phyloP scores from a whole-genome alignment of 106 monocot genomes.

The Platanthera guangdongensis region DNA sequence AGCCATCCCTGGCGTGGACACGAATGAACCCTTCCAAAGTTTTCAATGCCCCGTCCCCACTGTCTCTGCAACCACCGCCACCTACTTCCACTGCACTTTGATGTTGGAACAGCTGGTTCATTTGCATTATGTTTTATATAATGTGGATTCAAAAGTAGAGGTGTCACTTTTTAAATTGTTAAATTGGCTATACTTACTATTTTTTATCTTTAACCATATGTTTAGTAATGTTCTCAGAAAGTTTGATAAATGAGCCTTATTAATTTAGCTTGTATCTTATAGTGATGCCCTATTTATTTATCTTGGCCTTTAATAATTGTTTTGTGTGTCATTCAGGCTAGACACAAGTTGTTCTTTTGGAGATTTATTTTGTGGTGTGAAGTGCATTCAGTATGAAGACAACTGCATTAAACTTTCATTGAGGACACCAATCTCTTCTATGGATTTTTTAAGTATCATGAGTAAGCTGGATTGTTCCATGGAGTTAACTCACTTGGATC shows the following conservation, averaged over 20 bases:
- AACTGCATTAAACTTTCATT: slow-evolving; percentile 51
- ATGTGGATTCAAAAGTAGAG: not conserved
- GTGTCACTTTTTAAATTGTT: not conserved
- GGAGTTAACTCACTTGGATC: slow-evolving; percentile 36
- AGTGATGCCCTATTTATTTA: not conserved
- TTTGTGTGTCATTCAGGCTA: slow-evolving; percentile 21
- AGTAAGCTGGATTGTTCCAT: slow-evolving; percentile 25
- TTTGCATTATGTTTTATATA: not conserved
- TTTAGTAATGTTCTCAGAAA: not conserved
- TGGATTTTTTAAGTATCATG: slow-evolving; percentile 19
- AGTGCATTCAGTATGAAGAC: slow-evolving; percentile 46
- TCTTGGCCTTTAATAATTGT: not conserved
- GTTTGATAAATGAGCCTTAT: not conserved
- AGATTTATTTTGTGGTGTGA: slow-evolving; percentile 45
- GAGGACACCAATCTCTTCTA: slow-evolving; percentile 32
- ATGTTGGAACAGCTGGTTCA: not conserved
- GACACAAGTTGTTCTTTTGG: slow-evolving; percentile 47
- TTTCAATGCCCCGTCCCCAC: too few species aligned
- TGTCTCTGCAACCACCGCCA: too few species aligned
- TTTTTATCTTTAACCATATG: not conserved
- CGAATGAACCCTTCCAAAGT: too few species aligned
- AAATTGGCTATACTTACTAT: not conserved
- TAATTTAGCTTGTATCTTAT: not conserved
- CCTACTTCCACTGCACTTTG: not conserved
- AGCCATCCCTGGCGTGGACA: too few species aligned